Percentiles rank a stretch among this genome's conserved stretches.
Evolutionary conservation across 192 early-diverging fungal genomes (phyloP).

Genomic region (Umbelopsis isabellina): DNA sequence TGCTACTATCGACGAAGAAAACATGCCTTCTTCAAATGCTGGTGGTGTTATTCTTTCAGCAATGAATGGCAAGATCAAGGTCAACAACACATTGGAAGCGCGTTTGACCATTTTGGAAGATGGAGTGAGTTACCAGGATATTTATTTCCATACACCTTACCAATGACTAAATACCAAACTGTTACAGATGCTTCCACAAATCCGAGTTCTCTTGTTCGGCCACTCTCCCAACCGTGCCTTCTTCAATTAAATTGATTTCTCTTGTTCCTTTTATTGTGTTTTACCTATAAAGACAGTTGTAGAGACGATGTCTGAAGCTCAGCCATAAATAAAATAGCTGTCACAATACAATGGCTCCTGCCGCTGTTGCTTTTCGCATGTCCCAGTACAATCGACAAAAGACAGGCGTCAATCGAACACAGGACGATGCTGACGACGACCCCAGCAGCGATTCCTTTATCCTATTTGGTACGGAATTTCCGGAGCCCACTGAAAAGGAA

Average conservation of each 20-base stretch:
- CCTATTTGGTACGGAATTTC: constrained; percentile 48
- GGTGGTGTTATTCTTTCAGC: constrained; percentile 89
- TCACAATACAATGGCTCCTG: background rate
- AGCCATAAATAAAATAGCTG: constrained; percentile 1
- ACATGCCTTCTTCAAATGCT: constrained; percentile 74
- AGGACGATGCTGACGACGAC: constrained; percentile 28
- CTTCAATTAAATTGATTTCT: constrained; percentile 67
- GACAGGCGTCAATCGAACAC: background rate
- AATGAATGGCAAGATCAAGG: constrained; percentile 76
- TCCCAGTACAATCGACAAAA: constrained; percentile 19
- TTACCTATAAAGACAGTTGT: background rate
- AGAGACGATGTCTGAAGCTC: background rate
- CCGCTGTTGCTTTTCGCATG: background rate
- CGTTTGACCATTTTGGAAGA: constrained; percentile 84
- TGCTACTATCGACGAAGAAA: constrained; percentile 57
- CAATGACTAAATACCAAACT: background rate
- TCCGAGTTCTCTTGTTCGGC: constrained; percentile 89
- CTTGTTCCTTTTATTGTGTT: constrained; percentile 10
- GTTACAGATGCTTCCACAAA: constrained; percentile 88
- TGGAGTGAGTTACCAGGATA: constrained; percentile 48
- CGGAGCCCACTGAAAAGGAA: constrained; percentile 35
- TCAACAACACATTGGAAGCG: constrained; percentile 91
- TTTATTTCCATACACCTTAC: constrained; percentile 8
- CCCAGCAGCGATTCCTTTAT: constrained; percentile 38
- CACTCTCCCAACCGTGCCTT: constrained; percentile 89